A percentile compares a stretch with the other conserved stretches of the same genome.
Evolutionary conservation across 1,284 basidiomycete species (phyloP).

Genomic region (Malassezia caprae): DNA sequence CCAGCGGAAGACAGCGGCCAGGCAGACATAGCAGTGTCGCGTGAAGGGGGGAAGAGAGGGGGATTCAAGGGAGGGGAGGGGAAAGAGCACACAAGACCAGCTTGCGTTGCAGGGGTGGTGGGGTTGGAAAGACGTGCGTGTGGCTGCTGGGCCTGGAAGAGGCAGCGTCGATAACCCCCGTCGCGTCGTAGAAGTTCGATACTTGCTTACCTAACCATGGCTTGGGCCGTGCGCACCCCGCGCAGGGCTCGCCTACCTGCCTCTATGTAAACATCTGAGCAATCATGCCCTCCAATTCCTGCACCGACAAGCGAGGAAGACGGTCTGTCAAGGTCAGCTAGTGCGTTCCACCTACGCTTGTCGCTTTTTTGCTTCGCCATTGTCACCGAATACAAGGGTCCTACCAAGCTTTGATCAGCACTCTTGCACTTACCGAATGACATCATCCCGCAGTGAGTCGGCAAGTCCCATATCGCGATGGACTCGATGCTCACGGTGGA

Average conservation of each 20-base stretch:
- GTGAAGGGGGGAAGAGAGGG: background rate
- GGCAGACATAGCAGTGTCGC: background rate
- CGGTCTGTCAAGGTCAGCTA: background rate
- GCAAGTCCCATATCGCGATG: background rate
- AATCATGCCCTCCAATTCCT: conserved; percentile 3
- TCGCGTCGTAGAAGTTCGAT: background rate
- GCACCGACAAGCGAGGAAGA: background rate
- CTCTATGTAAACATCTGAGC: background rate
- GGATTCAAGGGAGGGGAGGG: background rate
- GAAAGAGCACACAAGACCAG: conserved; percentile 1
- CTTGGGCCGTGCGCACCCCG: background rate
- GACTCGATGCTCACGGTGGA: conserved; percentile 11
- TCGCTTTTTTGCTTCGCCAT: conserved; percentile 5
- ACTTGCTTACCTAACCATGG: background rate
- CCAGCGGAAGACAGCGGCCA: conserved; percentile 5
- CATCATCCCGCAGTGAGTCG: conserved; percentile 11
- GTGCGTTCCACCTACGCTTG: background rate
- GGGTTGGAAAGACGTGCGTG: background rate
- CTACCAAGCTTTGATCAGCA: conserved; percentile 1
- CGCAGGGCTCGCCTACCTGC: background rate
- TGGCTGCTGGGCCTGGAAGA: too few relatives aligned
- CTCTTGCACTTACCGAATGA: background rate
- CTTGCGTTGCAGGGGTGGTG: background rate
- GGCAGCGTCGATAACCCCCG: background rate
- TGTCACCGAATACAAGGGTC: conserved; percentile 8